Base-by-base conservation (phyloP, 2,329 filamentous ascomycete species). In the Emydomyces testavorans region DNA sequence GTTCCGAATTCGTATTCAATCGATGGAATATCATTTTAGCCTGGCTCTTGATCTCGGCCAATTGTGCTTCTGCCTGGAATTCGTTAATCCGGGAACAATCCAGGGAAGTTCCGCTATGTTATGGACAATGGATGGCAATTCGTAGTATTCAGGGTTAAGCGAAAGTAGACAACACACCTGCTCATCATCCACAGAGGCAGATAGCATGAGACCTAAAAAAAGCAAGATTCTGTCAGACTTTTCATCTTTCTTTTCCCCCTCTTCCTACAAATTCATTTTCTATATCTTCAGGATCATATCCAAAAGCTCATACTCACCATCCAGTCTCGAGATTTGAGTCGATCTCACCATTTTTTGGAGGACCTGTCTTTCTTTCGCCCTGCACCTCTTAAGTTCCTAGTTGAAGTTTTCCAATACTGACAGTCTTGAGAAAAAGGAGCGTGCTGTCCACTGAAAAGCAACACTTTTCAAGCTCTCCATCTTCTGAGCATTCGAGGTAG, bases 111-210 rank as follows among this genome's bases (percentile, higher is more conserved):
- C 13, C 2, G 11, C 38, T 7, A 38, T 44, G 32, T 23, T 10
- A 23, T 40, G 39, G 31, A 29, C 29, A 24, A 26, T 13, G 15
- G 28, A 15, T 37, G 28, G 28, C 11, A 41, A 24, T 38, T 31
- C 16, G 11, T 16, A 23, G 32, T 35, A 43, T 34, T 46, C 43
- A 34, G 29, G 15, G 15, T 5, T 39, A 6, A 24, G 50, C 24
- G 31, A 45, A 41, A 35, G 29, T 13, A 20, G 39, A 36, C 23
- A 39, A 57, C 67, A 51, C 61, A 83, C 80, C 71, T 85, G 79
- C 61, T 87, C 84, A 65, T 95, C 88, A 67, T 96, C 92, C 59
- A 94, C 86, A 1, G 89, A 94, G 51, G 90, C 90, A 62, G 88
- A 90, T 57, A 98, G 79, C 76, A 94, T 89, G 56, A 96, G 79